Evolutionary conservation across 2,329 filamentous ascomycete species (phyloP).

Genomic region (Fulvia fulva): DNA sequence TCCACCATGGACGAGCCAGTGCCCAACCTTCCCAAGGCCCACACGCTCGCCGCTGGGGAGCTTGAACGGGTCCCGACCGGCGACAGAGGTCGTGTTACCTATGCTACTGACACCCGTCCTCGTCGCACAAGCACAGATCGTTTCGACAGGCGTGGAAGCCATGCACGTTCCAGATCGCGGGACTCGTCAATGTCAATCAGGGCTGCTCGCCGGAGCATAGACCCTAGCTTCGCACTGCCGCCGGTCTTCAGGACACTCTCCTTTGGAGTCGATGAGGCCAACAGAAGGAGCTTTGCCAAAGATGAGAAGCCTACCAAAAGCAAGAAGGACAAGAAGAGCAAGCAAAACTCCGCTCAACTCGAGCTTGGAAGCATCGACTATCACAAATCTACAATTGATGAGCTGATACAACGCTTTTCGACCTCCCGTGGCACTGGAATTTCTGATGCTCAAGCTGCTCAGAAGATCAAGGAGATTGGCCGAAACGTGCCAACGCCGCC

Average conservation of each 20-base stretch:
- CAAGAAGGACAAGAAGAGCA: constrained; percentile 25
- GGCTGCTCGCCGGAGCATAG: constrained; percentile 37
- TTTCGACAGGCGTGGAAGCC: constrained; percentile 8
- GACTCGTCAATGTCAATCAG: constrained; percentile 35
- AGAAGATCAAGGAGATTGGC: constrained; percentile 58
- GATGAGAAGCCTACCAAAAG: constrained; percentile 6
- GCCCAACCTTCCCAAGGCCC: constrained; percentile 11
- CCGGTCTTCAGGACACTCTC: constrained; percentile 45
- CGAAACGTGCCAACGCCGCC: constrained; percentile 64
- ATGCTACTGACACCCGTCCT: constrained; percentile 14
- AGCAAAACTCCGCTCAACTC: constrained; percentile 29
- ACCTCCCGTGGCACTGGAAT: constrained; percentile 57
- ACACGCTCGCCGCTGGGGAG: constrained; percentile 9
- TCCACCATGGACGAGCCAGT: constrained; percentile 6
- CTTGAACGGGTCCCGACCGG: constrained; percentile 10
- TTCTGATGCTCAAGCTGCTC: constrained; percentile 54
- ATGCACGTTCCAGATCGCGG: constrained; percentile 21
- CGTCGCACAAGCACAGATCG: constrained; percentile 12
- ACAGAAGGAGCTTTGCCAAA: constrained; percentile 28
- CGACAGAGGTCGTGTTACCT: constrained; percentile 21
- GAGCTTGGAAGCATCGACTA: constrained; percentile 55
- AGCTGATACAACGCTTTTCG: constrained; percentile 57
- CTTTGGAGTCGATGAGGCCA: constrained; percentile 40
- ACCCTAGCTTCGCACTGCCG: constrained; percentile 41
- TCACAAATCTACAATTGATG: constrained; percentile 58